Evolutionary conservation across 441 rosid genomes (phyloP), one percentile per base, ranked within the genome.

Genomic region (Pelargonium australe): DNA sequence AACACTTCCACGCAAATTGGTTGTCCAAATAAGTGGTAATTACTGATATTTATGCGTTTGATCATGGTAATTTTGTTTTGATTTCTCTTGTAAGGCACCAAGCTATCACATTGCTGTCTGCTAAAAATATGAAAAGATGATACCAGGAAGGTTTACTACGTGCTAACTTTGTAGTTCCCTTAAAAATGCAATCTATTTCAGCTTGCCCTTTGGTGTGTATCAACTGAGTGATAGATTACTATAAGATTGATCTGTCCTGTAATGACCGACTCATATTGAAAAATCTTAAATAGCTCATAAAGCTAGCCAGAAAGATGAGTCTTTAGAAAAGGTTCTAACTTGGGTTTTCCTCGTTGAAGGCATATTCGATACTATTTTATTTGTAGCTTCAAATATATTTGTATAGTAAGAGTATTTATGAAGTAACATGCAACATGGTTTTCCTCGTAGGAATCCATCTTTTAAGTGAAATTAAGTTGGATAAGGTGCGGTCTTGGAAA

Each of bases 401-500:
- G 66, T 28, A 2, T 55, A 4, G 37, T 60, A 11, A 65, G 55
- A 63, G 62, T 43, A 60, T 70, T 65, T 65, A 13, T 45, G 47
- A 55, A 55, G 63, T 69, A 72, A 63, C 47, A 53, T 64, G 37
- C 47, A 16, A 67, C n/a, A 34, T 70, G n/a, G 62, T 80, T 78
- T 23, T 74, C 73, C 69, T 68, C 78, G 80, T 79, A 95, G 99
- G 80, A 82, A 75, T 84, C 81, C 83, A 84, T 73, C 83, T 79
- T 28, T 66, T 83, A 71, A 96, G 89, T 43, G 99, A 92, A 81
- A 87, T 95, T 70, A 91, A 85, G 83, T 81, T 95, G 85, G 99
- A 95, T 77, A 95, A 95, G 83, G 85, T 95, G 72, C 94, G 96
- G 68, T 79, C 87, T 8, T 95, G 99, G 99, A 95, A 90, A 83